Conservation (phyloP, 176 grass and related monocot species). For the Avena sativa region DNA sequence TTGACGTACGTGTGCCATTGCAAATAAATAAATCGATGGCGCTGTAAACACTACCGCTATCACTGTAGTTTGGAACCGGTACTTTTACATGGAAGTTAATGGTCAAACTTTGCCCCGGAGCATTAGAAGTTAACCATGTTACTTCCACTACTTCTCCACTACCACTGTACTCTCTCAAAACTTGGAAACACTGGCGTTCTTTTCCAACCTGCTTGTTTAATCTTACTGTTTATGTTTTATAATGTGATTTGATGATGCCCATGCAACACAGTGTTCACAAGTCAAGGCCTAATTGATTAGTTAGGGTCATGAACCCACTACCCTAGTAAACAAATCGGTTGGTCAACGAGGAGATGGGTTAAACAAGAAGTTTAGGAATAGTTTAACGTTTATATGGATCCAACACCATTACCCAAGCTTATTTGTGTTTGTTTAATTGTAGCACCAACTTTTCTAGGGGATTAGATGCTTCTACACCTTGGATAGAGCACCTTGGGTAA, state of each 20-base stretch:
- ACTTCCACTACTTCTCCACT: slow-evolving; percentile 63
- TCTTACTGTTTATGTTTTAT: slow-evolving; percentile 39
- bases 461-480: slow-evolving; percentile 96
- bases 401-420: slow-evolving; percentile 69
- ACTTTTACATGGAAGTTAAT: slow-evolving; percentile 37
- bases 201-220: slow-evolving; percentile 25
- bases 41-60: not conserved
- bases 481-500: slow-evolving; percentile 62
- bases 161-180: slow-evolving; percentile 47
- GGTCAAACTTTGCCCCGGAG: slow-evolving; percentile 35
- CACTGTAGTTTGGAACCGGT: slow-evolving; percentile 24
- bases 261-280: slow-evolving; percentile 62
- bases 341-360: slow-evolving; percentile 56
- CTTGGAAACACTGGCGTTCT: slow-evolving; percentile 26
- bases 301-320: slow-evolving; percentile 64
- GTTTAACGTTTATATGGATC: slow-evolving; percentile 61
- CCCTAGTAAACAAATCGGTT: slow-evolving; percentile 49
- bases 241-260: slow-evolving; percentile 55
- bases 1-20: not conserved
- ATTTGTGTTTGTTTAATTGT: slow-evolving; percentile 59
- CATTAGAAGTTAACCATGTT: slow-evolving; percentile 39
- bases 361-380: slow-evolving; percentile 40
- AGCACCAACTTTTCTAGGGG: slow-evolving; percentile 42
- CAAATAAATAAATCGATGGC: not conserved
- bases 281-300: slow-evolving; percentile 73